Conservation (phyloP, 1,139 yeast genomes). For the Hemisphaericaspora xylanilytica region DNA sequence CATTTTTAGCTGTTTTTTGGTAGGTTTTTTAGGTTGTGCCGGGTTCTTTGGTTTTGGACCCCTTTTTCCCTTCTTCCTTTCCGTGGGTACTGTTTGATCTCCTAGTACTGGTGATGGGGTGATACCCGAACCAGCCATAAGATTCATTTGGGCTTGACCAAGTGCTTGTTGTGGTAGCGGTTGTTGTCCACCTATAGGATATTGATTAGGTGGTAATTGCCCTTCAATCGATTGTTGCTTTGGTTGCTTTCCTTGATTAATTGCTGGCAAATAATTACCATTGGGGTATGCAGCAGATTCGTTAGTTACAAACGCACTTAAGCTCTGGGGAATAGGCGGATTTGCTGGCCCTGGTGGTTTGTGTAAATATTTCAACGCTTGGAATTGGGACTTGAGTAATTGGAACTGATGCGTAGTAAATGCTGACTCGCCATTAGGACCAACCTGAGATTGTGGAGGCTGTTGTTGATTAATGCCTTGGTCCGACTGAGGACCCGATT, state of each 20-base stretch:
- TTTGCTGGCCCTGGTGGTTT: constrained; percentile 45
- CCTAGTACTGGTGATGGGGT: constrained; percentile 5
- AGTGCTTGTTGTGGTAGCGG: constrained; percentile 9
- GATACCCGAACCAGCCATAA: constrained; percentile 1
- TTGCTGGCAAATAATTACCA: constrained; percentile 28
- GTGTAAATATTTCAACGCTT: constrained; percentile 62
- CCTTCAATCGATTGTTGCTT: too few species aligned
- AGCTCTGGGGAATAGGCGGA: constrained; percentile 58
- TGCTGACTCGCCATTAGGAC: constrained; percentile 36
- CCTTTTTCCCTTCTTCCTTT: constrained; percentile 16
- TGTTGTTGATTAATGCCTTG: too few species aligned
- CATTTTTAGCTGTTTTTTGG: constrained; percentile 13
- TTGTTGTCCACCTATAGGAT: constrained; percentile 8
- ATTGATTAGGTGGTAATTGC: too few species aligned
- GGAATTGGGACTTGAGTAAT: constrained; percentile 66
- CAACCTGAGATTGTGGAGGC: constrained; percentile 11
- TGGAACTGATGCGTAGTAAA: constrained; percentile 64
- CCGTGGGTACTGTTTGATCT: constrained; percentile 4
- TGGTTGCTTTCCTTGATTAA: constrained; percentile 13
- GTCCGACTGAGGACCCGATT: constrained; percentile 7
- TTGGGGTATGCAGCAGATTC: constrained; percentile 40
- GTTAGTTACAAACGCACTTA: constrained; percentile 45
- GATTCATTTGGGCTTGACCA: constrained; percentile 6
- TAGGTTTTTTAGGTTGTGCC: constrained; percentile 13
- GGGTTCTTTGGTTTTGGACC: constrained; percentile 16